Conservation (phyloP, 805 yeast genomes). For the Lipomyces sp. region DNA sequence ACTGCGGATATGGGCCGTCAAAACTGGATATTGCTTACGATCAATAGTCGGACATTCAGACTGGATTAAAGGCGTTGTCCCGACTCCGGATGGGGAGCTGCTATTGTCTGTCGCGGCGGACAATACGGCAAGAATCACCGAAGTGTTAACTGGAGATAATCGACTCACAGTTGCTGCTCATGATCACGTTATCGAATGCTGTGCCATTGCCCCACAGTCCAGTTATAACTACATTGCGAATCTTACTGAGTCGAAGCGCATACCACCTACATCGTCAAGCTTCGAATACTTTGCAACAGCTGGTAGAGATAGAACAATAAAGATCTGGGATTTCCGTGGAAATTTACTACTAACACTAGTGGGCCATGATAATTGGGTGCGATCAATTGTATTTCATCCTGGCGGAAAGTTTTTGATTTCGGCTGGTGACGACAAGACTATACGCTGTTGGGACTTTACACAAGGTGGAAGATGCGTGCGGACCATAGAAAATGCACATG, state of each 20-base stretch:
- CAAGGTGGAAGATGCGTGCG: slow-evolving; percentile 52
- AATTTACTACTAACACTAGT: slow-evolving; percentile 58
- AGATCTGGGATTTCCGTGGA: slow-evolving; percentile 76
- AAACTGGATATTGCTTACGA: slow-evolving; percentile 66
- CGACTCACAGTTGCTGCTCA: slow-evolving; percentile 66
- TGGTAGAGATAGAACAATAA: slow-evolving; percentile 75
- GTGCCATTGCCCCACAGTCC: slow-evolving; percentile 63
- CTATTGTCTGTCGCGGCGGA: slow-evolving; percentile 79
- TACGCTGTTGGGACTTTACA: slow-evolving; percentile 77
- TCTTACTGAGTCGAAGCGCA: slow-evolving; percentile 9
- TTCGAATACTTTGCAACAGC: slow-evolving; percentile 73
- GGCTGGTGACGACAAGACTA: slow-evolving; percentile 77
- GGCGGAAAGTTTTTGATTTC: slow-evolving; percentile 70
- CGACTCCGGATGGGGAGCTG: slow-evolving; percentile 56
- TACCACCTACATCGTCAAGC: slow-evolving; percentile 16
- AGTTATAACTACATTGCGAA: slow-evolving; percentile 20
- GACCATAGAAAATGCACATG: slow-evolving; percentile 63
- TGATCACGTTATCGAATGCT: slow-evolving; percentile 79
- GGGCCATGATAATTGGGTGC: slow-evolving; percentile 90
- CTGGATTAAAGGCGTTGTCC: slow-evolving; percentile 76
- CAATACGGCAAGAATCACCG: slow-evolving; percentile 70
- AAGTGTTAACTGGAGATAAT: slow-evolving; percentile 68
- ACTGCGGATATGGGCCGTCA: slow-evolving; percentile 75
- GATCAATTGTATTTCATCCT: slow-evolving; percentile 72
- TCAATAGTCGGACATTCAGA: slow-evolving; percentile 81